These are phyloP conservation scores for Aspergillus viridinutans DNA, from an alignment of 2,329 filamentous ascomycete genomes.

Conservation along the genomic window DNA sequence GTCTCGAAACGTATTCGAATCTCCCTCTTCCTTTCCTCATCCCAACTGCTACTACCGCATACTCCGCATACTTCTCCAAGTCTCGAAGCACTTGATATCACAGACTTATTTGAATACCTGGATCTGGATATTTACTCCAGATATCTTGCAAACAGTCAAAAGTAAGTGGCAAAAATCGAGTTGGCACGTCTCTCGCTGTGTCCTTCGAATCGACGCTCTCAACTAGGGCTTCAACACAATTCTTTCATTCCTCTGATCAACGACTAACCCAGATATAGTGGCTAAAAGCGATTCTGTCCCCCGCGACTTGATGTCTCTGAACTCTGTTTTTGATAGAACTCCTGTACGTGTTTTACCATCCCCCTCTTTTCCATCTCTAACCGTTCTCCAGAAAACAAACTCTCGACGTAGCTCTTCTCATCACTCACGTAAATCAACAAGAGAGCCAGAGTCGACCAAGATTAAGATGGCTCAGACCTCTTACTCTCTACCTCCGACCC, in stretches of 20 bases:
- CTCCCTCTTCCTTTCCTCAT: not conserved
- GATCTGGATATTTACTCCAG: not conserved
- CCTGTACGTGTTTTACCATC: slow-evolving; percentile 9
- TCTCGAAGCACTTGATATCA: not conserved
- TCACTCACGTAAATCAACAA: slow-evolving; percentile 16
- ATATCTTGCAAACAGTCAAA: not conserved
- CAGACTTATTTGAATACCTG: not conserved
- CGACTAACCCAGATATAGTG: slow-evolving; percentile 14
- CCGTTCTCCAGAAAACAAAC: slow-evolving; percentile 1
- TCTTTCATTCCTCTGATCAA: not conserved
- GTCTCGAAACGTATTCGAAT: not conserved
- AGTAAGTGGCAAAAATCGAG: not conserved
- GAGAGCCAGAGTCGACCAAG: slow-evolving; percentile 11
- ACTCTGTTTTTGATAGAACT: slow-evolving; percentile 8
- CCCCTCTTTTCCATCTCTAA: not conserved
- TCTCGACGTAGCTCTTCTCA: slow-evolving; percentile 18
- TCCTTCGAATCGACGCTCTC: not conserved
- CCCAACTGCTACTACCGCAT: not conserved
- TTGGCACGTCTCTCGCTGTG: too few species aligned
- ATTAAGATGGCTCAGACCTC: slow-evolving; percentile 15
- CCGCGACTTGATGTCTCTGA: slow-evolving; percentile 14
- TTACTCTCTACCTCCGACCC: slow-evolving; percentile 19
- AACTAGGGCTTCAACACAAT: slow-evolving; percentile 3
- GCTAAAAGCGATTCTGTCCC: slow-evolving; percentile 16
- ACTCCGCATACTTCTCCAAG: not conserved